Percentiles rank a stretch among this genome's conserved stretches.
Evolutionary conservation across 306 rosid species (phyloP).

Genomic region (Acacia confusa): DNA sequence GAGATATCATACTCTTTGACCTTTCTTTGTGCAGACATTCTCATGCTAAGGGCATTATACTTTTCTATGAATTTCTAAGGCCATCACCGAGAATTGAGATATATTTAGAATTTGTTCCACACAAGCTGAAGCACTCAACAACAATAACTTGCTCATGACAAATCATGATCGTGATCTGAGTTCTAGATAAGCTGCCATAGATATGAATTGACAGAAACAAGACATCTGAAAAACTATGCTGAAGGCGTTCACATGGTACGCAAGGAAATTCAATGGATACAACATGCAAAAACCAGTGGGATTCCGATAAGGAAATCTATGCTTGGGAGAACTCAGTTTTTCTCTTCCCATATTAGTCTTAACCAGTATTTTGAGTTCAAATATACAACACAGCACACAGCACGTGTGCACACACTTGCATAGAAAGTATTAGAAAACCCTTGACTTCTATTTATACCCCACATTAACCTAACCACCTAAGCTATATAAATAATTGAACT

Average conservation of each 20-base stretch:
- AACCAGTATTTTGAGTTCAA: background rate
- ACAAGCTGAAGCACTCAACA: background rate
- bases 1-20: background rate
- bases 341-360: background rate
- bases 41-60: background rate
- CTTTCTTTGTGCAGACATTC: background rate
- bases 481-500: background rate
- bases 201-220: background rate
- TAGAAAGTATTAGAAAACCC: background rate
- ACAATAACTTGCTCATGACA: background rate
- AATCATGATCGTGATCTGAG: background rate
- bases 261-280: background rate
- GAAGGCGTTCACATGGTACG: background rate
- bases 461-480: background rate
- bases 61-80: background rate
- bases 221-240: slow-evolving; percentile 2
- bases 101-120: background rate
- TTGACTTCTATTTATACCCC: background rate
- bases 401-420: background rate
- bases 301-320: slow-evolving; percentile 14
- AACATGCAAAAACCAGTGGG: background rate
- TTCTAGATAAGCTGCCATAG: background rate
- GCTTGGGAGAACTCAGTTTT: background rate
- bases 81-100: background rate
- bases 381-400: background rate